Evolutionary conservation across 768 basidiomycete species (phyloP).

Genomic region (Neoboletus brunneissimus): DNA sequence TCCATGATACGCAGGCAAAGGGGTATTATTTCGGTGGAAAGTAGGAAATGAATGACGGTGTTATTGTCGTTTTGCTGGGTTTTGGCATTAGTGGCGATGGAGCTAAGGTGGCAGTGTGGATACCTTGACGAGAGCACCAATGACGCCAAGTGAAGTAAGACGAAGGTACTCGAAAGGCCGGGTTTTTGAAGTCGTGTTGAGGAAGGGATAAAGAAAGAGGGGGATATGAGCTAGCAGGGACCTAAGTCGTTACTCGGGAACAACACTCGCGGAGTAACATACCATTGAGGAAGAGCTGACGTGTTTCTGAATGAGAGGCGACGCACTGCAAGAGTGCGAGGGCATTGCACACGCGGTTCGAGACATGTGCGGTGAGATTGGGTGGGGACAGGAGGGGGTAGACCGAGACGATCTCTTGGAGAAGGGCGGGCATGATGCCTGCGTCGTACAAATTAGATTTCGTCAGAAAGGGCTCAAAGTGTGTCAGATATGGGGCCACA

Average conservation of each 20-base stretch:
- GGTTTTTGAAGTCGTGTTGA: constrained; percentile 98
- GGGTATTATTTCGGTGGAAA: constrained; percentile 99
- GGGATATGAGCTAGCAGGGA: constrained; percentile 86
- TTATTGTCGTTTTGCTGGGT: constrained; percentile 97
- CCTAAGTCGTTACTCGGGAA: background rate
- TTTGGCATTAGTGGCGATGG: constrained; percentile 10
- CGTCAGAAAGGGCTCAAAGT: background rate
- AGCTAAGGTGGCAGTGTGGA: constrained; percentile 14
- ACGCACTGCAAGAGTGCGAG: constrained; percentile 97
- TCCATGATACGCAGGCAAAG: constrained; percentile 99
- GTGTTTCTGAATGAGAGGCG: constrained; percentile 94
- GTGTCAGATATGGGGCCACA: background rate
- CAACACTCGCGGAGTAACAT: constrained; percentile 12
- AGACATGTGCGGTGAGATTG: constrained; percentile 94
- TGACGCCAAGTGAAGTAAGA: constrained; percentile 98
- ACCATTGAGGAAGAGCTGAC: constrained; percentile 95
- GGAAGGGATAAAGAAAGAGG: constrained; percentile 91
- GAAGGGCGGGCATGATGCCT: constrained; percentile 97
- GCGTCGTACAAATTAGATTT: background rate
- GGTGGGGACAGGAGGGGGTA: constrained; percentile 95
- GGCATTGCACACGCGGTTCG: constrained; percentile 98
- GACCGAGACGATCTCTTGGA: constrained; percentile 98
- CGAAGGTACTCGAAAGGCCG: constrained; percentile 99
- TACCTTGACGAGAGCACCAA: constrained; percentile 97
- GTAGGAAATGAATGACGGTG: constrained; percentile 97